phyloP scores from a whole-genome alignment of 306 rosid genomes.

The Sesbania bispinosa region DNA sequence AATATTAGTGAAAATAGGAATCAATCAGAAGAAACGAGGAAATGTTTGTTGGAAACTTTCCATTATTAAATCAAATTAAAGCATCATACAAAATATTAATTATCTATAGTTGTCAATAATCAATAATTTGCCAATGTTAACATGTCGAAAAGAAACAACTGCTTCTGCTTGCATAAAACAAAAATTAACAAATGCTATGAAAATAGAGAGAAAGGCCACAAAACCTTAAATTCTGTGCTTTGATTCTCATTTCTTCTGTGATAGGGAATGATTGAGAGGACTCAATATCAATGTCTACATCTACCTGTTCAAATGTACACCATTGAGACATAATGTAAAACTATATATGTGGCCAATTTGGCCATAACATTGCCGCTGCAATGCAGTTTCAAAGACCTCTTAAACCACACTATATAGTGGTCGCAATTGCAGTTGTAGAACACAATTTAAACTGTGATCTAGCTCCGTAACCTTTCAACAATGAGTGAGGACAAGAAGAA shows the following conservation, averaged over 20 bases:
- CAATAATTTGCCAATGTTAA: background rate
- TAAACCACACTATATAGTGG: no score
- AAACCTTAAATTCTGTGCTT: slow-evolving; percentile 62
- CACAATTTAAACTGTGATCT: no score
- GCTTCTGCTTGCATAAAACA: background rate
- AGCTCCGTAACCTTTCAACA: no score
- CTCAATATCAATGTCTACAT: slow-evolving; percentile 50
- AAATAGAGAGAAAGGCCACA: background rate
- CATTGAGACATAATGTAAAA: background rate
- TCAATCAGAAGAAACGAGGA: slow-evolving; percentile 5
- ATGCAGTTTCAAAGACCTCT: no score
- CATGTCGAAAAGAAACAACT: background rate
- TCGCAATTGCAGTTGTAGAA: no score
- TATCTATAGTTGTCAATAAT: background rate
- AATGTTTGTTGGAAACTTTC: background rate
- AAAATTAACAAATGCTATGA: background rate
- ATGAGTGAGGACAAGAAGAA: no score
- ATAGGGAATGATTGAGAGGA: slow-evolving; percentile 49
- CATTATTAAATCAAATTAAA: background rate
- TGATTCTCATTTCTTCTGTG: slow-evolving; percentile 60
- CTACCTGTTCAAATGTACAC: slow-evolving; percentile 45
- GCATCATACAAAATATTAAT: background rate
- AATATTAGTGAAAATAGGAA: background rate
- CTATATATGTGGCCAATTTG: no score
- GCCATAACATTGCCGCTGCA: no score